Evolutionary conservation across 148 eudicot genomes (phyloP).

Genomic region (Dysphania ambrosioides): DNA sequence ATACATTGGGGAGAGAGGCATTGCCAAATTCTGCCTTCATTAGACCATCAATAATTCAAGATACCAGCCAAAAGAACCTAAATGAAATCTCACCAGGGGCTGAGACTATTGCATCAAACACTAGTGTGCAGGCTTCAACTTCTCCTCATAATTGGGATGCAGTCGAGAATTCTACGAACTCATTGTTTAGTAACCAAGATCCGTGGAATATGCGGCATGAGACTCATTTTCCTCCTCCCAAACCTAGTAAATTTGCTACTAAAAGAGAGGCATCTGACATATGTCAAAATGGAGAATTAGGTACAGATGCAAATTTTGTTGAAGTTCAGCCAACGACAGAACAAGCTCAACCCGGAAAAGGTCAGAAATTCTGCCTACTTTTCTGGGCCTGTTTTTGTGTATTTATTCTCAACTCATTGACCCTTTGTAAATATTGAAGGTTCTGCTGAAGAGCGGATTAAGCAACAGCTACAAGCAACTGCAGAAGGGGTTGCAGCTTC

Average conservation of each 20-base stretch:
- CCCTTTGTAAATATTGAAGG: slow-evolving; percentile 31
- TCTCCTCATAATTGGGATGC: slow-evolving; percentile 43
- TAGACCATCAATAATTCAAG: slow-evolving; percentile 22
- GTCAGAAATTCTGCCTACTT: slow-evolving; percentile 27
- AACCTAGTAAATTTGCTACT: slow-evolving; percentile 49
- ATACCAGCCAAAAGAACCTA: slow-evolving; percentile 25
- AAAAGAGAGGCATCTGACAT: slow-evolving; percentile 52
- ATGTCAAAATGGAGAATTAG: slow-evolving; percentile 36
- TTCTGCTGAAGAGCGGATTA: slow-evolving; percentile 72
- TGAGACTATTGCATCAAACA: slow-evolving; percentile 30
- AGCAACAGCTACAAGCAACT: slow-evolving; percentile 88
- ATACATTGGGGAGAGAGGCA: slow-evolving; percentile 21
- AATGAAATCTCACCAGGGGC: slow-evolving; percentile 31
- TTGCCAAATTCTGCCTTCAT: slow-evolving; percentile 13
- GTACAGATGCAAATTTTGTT: slow-evolving; percentile 37
- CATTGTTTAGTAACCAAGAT: slow-evolving; percentile 75
- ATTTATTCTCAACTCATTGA: background rate
- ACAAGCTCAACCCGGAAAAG: slow-evolving; percentile 44
- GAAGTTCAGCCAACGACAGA: slow-evolving; percentile 35
- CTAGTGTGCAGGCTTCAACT: slow-evolving; percentile 20
- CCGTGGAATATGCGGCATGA: slow-evolving; percentile 67
- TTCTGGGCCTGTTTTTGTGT: background rate
- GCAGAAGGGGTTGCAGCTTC: slow-evolving; percentile 99
- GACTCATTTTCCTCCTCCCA: slow-evolving; percentile 68
- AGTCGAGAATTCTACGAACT: slow-evolving; percentile 38